phyloP scores from a whole-genome alignment of 805 yeast species.

The Suhomyces faveliae region DNA sequence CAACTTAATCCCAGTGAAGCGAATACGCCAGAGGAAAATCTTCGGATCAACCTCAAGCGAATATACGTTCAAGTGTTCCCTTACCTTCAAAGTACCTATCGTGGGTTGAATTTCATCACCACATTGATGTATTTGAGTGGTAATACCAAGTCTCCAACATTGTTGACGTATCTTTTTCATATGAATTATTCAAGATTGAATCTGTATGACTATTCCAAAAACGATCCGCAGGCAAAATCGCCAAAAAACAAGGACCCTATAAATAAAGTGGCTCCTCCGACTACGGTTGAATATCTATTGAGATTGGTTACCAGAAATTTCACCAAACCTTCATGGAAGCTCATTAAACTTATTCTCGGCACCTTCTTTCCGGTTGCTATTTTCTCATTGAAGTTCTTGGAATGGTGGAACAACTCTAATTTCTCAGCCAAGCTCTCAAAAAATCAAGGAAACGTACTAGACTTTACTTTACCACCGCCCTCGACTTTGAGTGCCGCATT shows the following conservation, averaged over 20 bases:
- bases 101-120: conserved; percentile 52
- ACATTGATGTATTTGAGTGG: conserved; percentile 70
- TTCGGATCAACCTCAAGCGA: conserved; percentile 28
- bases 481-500: conserved; percentile 22
- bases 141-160: conserved; percentile 56
- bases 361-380: conserved; percentile 77
- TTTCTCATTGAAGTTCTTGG: conserved; percentile 77
- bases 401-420: conserved; percentile 89
- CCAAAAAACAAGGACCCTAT: conserved; percentile 10
- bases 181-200: conserved; percentile 66
- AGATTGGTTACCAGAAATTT: conserved; percentile 20
- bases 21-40: conserved; percentile 22
- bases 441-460: conserved; percentile 44
- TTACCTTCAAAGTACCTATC: conserved; percentile 43
- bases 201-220: conserved; percentile 46
- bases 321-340: conserved; percentile 29
- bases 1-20: conserved; percentile 29
- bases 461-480: conserved; percentile 51
- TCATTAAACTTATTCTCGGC: conserved; percentile 36
- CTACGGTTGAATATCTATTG: conserved; percentile 35
- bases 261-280: conserved; percentile 41
- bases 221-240: conserved; percentile 20
- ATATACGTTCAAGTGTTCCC: conserved; percentile 66
- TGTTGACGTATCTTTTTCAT: conserved; percentile 58
- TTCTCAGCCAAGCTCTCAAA: conserved; percentile 59